Conservation (phyloP, 1,139 yeast species). For the Scheffersomyces illinoinensis region DNA sequence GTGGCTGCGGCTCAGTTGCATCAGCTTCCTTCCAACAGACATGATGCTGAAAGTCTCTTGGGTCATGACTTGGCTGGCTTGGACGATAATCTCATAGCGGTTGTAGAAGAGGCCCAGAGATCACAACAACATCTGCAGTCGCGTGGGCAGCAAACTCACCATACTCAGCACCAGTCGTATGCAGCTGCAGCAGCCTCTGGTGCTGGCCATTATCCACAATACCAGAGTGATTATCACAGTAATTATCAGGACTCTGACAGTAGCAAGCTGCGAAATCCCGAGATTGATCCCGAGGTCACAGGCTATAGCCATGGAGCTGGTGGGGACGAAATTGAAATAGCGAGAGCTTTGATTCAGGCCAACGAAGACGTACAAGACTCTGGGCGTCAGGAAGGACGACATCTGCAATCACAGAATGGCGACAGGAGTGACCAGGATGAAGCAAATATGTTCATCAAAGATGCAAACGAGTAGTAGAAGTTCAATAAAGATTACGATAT, state of each 20-base stretch:
- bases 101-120: slow-evolving; percentile 64
- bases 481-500: neutral
- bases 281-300: slow-evolving; percentile 59
- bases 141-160: slow-evolving; percentile 11
- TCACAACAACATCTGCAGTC: slow-evolving; percentile 28
- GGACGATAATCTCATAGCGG: slow-evolving; percentile 62
- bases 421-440: slow-evolving; percentile 17
- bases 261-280: slow-evolving; percentile 8
- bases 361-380: slow-evolving; percentile 38
- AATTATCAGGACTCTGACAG: slow-evolving; percentile 11
- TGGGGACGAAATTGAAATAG: slow-evolving; percentile 61
- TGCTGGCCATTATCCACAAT: slow-evolving; percentile 22
- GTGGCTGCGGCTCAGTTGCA: slow-evolving; percentile 38
- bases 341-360: slow-evolving; percentile 65
- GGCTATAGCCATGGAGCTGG: slow-evolving; percentile 52
- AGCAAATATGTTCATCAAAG: slow-evolving; percentile 30
- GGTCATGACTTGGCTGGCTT: slow-evolving; percentile 43
- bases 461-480: slow-evolving; percentile 6
- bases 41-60: slow-evolving; percentile 29
- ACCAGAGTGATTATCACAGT: slow-evolving; percentile 22
- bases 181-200: slow-evolving; percentile 50
- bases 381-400: slow-evolving; percentile 1
- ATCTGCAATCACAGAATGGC: slow-evolving; percentile 4
- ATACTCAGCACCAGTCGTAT: slow-evolving; percentile 22
- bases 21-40: slow-evolving; percentile 29